A percentile compares a stretch with the other conserved stretches of the same genome.
These are phyloP conservation scores for Yarrowia sp. DNA, from an alignment of 805 yeast genomes.

Conservation along the genomic window DNA sequence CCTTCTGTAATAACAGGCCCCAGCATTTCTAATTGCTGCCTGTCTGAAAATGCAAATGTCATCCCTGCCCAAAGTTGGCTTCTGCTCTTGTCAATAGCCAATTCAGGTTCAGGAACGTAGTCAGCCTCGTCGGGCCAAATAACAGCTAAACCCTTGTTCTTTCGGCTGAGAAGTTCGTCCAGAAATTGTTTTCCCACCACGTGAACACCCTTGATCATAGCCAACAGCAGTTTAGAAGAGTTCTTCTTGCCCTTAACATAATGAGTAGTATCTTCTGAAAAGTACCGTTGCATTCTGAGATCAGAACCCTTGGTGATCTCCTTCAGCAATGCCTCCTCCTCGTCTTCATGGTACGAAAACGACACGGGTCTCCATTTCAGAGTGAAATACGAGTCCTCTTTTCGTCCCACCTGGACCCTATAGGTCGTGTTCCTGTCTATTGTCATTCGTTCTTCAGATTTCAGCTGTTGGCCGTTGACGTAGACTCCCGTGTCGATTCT, in stretches of 20 bases:
- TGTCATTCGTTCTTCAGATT: conserved; percentile 6
- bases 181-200: conserved; percentile 47
- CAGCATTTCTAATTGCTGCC: conserved; percentile 44
- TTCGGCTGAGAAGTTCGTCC: conserved; percentile 41
- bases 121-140: conserved; percentile 45
- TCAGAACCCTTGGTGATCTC: conserved; percentile 42
- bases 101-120: conserved; percentile 44
- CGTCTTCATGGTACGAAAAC: conserved; percentile 42
- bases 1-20: conserved; percentile 46
- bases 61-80: conserved; percentile 44
- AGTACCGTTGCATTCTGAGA: conserved; percentile 45
- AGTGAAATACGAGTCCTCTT: conserved; percentile 41
- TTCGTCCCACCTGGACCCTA: conserved; percentile 43
- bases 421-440: conserved; percentile 34
- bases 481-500: conserved; percentile 25
- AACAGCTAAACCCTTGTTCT: conserved; percentile 40
- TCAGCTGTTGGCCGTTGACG: conserved; percentile 18
- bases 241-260: conserved; percentile 44
- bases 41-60: conserved; percentile 47
- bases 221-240: conserved; percentile 49
- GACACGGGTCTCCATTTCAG: conserved; percentile 46
- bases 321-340: conserved; percentile 43
- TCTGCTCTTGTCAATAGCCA: conserved; percentile 42
- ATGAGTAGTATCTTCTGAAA: conserved; percentile 46
- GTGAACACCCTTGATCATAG: conserved; percentile 49